Conservation (phyloP, 257 asterid genomes). For the Solanum peruvianum region DNA sequence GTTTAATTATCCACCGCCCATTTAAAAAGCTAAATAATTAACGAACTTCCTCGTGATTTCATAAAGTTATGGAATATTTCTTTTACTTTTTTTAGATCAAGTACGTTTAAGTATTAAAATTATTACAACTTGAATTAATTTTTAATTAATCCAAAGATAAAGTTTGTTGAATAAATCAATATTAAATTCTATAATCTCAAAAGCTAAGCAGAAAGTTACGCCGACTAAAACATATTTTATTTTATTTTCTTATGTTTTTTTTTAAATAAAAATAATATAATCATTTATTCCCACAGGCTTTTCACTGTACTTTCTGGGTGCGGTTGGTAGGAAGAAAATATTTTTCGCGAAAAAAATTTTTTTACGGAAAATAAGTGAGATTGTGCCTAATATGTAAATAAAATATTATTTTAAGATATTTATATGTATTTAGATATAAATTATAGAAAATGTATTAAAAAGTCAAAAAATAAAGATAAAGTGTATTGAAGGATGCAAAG, state of each 20-base stretch:
- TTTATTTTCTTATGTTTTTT: background rate
- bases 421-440: background rate
- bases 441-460: background rate
- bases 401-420: no score
- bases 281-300: background rate
- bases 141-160: background rate
- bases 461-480: background rate
- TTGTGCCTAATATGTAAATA: no score
- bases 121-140: background rate
- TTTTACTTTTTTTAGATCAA: background rate
- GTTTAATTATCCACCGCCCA: background rate
- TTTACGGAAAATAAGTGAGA: no score
- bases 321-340: background rate
- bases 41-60: conserved; percentile 1
- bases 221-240: background rate
- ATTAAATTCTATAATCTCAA: background rate
- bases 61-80: conserved; percentile 2
- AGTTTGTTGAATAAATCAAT: background rate
- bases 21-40: background rate
- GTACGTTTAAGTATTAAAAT: background rate
- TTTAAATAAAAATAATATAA: background rate
- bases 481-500: background rate
- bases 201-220: background rate
- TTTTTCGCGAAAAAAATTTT: no score
- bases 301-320: background rate